Evolutionary conservation across 31 red algal species (phyloP), one percentile per base, ranked within the genome.

Genomic region (Odonthalia washingtoniensis): DNA sequence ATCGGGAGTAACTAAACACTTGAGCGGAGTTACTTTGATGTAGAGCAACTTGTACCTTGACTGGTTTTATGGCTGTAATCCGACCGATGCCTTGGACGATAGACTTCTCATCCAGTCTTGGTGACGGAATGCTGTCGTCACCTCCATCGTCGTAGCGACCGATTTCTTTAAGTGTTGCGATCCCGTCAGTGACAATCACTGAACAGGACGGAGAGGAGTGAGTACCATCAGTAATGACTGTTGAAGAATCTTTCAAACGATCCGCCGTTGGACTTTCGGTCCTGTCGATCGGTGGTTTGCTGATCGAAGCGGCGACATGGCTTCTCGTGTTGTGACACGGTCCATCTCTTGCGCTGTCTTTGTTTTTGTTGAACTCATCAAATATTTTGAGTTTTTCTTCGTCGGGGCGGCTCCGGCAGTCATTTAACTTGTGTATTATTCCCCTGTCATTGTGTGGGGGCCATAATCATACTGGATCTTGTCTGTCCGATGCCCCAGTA

Each of bases 101-200:
- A 24, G 52, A 14, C 14, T 14, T 17, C 24, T 61, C 52, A 61
- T 14, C 14, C 52, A 61, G 52, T 61, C 24, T 61, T 14, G 52
- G 14, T 61, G 52, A 61, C 52, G 24, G 16, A 61, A 61, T 61
- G 52, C 52, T 61, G 52, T 61, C 52, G 52, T 61, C 52, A 61
- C 52, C 24, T 61, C 24, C 52, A 14, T 61, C 52, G 14, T 61
- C 52, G 52, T 61, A 61, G 14, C 52, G 14, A 61, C 52, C 52
- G 52, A 24, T 61, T 61, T 14, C 14, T 61, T 61, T 24, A 24
- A 61, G 14, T 61, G 52, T 17, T 17, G 14, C 24, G 16, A 14
- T 61, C 16, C 24, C 52, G 24, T 61, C 52, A 17, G 52, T 17
- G 24, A 61, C 52, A 24, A 24, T 61, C 24, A 61, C 52, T 17